A percentile compares a stretch with the other conserved stretches of the same genome.
phyloP scores from a whole-genome alignment of 108 stramenopile genomes.

The Discostella pseudostelligera region DNA sequence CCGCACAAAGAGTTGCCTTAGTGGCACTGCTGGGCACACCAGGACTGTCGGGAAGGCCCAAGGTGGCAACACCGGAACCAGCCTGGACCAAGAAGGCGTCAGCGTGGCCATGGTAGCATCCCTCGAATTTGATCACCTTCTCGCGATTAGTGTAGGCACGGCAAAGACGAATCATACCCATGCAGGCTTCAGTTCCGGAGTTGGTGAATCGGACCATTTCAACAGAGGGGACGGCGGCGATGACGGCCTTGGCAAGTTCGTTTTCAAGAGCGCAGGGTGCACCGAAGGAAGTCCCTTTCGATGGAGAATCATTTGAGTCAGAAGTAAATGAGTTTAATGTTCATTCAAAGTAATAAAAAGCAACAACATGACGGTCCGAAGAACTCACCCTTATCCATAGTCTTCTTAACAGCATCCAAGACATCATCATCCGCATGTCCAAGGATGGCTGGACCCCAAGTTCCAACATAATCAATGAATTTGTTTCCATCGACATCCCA shows the following conservation, averaged over 20 bases:
- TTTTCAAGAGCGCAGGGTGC: slow-evolving; percentile 96
- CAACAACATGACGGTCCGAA: not conserved
- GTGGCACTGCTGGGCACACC: slow-evolving; percentile 94
- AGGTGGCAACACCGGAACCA: slow-evolving; percentile 96
- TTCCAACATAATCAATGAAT: slow-evolving; percentile 95
- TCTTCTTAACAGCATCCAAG: slow-evolving; percentile 82
- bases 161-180: slow-evolving; percentile 98
- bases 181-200: slow-evolving; percentile 98
- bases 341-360: too few species aligned
- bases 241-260: slow-evolving; percentile 94
- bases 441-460: slow-evolving; percentile 98
- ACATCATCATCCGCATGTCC: slow-evolving; percentile 99
- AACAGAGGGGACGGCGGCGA: slow-evolving; percentile 95
- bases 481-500: slow-evolving; percentile 99
- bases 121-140: slow-evolving; percentile 98
- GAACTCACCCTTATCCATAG: slow-evolving; percentile 89
- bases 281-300: slow-evolving; percentile 89
- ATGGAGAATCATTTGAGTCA: not conserved
- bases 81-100: slow-evolving; percentile 98
- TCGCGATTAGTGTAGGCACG: slow-evolving; percentile 94
- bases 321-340: not conserved
- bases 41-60: slow-evolving; percentile 96
- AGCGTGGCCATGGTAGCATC: slow-evolving; percentile 99
- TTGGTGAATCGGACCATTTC: slow-evolving; percentile 99
- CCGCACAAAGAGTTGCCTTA: slow-evolving; percentile 91